Evolutionary conservation across 371 early-diverging fungal species (phyloP).

Genomic region (Mucor mucedo): DNA sequence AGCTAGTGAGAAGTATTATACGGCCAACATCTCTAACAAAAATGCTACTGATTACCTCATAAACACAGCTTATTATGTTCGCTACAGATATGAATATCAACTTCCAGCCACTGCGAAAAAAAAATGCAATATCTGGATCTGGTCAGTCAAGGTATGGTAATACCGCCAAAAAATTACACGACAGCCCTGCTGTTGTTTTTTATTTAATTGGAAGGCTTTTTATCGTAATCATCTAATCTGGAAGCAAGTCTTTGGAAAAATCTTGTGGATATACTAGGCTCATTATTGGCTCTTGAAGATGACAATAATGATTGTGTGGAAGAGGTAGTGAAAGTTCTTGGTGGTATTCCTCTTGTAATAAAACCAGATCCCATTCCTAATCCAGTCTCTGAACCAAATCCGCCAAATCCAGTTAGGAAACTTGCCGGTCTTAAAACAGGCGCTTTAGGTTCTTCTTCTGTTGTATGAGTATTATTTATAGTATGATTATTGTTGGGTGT

Average conservation of each 20-base stretch:
- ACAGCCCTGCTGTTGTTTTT: background rate
- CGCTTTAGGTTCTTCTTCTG: constrained; percentile 15
- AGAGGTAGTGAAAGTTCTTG: constrained; percentile 24
- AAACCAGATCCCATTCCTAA: constrained; percentile 31
- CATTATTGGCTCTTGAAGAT: constrained; percentile 14
- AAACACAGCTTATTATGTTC: too few relatives aligned
- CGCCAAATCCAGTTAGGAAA: constrained; percentile 49
- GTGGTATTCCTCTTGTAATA: constrained; percentile 44
- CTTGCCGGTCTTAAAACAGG: constrained; percentile 44
- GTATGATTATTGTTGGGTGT: constrained; percentile 7
- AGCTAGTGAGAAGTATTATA: too few relatives aligned
- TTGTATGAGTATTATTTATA: constrained; percentile 6
- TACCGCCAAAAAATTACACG: background rate
- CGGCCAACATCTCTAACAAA: too few relatives aligned
- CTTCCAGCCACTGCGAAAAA: too few relatives aligned
- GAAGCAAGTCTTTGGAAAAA: constrained; percentile 54
- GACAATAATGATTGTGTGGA: background rate
- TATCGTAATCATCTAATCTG: constrained; percentile 45
- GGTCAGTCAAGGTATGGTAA: too few relatives aligned
- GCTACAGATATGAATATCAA: too few relatives aligned
- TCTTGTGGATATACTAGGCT: constrained; percentile 52
- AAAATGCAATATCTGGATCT: too few relatives aligned
- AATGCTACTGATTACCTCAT: too few relatives aligned
- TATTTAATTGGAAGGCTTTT: constrained; percentile 16
- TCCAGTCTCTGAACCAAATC: constrained; percentile 31